Evolutionary conservation across 805 yeast species (phyloP), one percentile per base, ranked within the genome.

Genomic region (Yarrowia keelungensis): DNA sequence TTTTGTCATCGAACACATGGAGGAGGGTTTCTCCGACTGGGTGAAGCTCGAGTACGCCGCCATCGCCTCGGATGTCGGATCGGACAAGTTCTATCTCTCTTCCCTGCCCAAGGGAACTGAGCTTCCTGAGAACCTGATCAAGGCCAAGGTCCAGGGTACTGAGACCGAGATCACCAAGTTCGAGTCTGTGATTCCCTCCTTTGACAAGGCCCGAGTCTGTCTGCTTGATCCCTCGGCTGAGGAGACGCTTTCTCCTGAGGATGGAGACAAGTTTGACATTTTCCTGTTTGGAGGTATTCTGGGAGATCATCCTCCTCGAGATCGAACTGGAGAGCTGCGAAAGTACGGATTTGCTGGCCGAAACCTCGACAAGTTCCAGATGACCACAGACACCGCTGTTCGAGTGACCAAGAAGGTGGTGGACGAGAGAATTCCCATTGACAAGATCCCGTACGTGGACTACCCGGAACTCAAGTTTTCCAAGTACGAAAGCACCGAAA

Each of bases 381-480:
- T 94, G 98, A 92, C 98, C 16, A 94, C 99, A 0, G 99, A 94
- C 76, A 94, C 99, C 0, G 98, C 98, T 0, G 89, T 95, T 42
- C 86, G 99, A 78, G 92, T 97, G 19, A 92, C 98, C 1, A 92
- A 92, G 74, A 76, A 84, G 54, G 93, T 94, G 38, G 81, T 91
- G n/a, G 86, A 87, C 69, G 84, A 85, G 51, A 79, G 83, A 67
- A 80, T 71, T 51, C 61, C 78, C 32, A 90, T 94, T 73, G 90
- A 89, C 71, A 85, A 90, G 65, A 91, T 95, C 71, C 85, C 86
- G 69, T 94, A 91, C 76, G 86, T 94, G 66, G 98, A 95, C 77
- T 92, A 91, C 76, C 99, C 99, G 3, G 98, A 94, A 78, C 89
- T 94, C 73, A 86, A 92, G 76, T 94, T 90, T 81, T 89, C 83